These are phyloP conservation scores for Stereum hirsutum DNA, from an alignment of 1,284 basidiomycete species.

Conservation along the genomic window DNA sequence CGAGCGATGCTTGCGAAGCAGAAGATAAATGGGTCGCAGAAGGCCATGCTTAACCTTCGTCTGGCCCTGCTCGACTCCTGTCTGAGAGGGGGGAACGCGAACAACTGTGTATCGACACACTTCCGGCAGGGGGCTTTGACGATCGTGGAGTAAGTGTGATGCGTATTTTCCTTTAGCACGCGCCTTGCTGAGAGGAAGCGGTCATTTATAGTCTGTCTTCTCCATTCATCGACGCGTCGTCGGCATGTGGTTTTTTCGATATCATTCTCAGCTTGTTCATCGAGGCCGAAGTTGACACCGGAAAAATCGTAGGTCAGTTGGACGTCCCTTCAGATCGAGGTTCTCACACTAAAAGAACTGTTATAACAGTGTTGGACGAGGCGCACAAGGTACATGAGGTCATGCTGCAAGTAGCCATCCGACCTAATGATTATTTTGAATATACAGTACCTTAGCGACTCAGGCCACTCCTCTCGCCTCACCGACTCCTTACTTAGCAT, in stretches of 20 bases:
- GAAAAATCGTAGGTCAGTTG: background rate
- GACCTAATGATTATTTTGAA: background rate
- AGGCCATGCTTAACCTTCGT: background rate
- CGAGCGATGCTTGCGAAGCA: background rate
- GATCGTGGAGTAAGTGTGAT: background rate
- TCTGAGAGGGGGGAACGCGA: background rate
- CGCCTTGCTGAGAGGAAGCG: background rate
- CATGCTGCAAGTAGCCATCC: background rate
- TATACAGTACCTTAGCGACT: conserved; percentile 48
- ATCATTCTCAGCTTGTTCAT: background rate
- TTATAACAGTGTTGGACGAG: conserved; percentile 60
- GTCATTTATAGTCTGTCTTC: background rate
- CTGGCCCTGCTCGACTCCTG: background rate
- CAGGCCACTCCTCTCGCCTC: conserved; percentile 34
- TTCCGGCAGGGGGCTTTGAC: background rate
- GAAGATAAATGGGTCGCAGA: background rate
- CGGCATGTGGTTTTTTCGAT: background rate
- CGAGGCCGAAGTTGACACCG: background rate
- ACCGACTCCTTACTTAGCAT: conserved; percentile 49
- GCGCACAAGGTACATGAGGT: conserved; percentile 65
- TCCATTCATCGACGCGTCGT: background rate
- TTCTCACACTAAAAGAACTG: background rate
- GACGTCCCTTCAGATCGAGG: background rate
- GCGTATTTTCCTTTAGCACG: background rate
- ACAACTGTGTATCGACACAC: background rate